Conservation (phyloP, 139 green algal species). For the Mesostigma viride region DNA sequence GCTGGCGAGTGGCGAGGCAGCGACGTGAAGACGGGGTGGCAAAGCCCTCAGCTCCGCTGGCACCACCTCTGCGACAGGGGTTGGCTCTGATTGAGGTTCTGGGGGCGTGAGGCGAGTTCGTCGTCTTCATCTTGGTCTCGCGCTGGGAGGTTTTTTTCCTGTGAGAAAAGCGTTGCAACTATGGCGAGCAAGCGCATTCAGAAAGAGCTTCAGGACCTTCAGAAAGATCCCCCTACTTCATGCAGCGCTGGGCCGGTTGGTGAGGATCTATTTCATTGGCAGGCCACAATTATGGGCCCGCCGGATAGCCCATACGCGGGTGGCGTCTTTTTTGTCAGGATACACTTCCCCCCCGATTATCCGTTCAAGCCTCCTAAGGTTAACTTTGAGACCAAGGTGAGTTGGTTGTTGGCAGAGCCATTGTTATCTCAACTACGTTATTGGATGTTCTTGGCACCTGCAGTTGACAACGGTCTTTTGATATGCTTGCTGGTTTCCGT, state of each 20-base stretch:
- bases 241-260: slow-evolving; percentile 52
- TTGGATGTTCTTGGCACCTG: not conserved
- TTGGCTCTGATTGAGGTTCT: too few species aligned
- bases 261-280: slow-evolving; percentile 89
- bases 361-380: slow-evolving; percentile 96
- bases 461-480: not conserved
- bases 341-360: slow-evolving; percentile 93
- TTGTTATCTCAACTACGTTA: not conserved
- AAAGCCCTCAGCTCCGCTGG: too few species aligned
- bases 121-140: too few species aligned
- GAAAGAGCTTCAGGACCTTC: slow-evolving; percentile 79
- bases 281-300: slow-evolving; percentile 73
- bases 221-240: slow-evolving; percentile 81
- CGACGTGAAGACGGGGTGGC: too few species aligned
- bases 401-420: slow-evolving; percentile 10
- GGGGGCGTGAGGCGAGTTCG: too few species aligned
- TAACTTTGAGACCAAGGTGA: slow-evolving; percentile 78
- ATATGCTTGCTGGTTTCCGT: not conserved
- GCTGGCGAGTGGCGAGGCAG: too few species aligned
- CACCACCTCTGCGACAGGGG: too few species aligned
- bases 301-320: slow-evolving; percentile 81
- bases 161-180: not conserved
- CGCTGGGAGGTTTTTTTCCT: too few species aligned
- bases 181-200: slow-evolving; percentile 80
- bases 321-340: slow-evolving; percentile 89